Conservation (phyloP, 164 flowering plant genomes). For the Berberis thunbergii region DNA sequence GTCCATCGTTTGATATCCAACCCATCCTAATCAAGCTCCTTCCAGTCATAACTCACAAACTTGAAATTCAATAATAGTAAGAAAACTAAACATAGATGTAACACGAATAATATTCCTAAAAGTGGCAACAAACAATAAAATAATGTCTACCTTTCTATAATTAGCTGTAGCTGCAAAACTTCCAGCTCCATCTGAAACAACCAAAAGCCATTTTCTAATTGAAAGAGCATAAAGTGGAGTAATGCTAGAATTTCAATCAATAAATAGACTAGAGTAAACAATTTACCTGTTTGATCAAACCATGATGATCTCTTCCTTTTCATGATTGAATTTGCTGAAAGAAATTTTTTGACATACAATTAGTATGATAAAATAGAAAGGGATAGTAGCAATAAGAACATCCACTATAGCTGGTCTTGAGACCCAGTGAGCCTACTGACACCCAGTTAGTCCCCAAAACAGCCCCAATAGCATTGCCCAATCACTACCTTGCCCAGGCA, state of each 20-base stretch:
- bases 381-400: too few relatives aligned
- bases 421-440: too few relatives aligned
- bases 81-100: not conserved
- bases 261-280: not conserved
- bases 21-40: too few relatives aligned
- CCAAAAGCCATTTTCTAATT: constrained; percentile 8
- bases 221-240: not conserved
- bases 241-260: not conserved
- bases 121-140: too few relatives aligned
- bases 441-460: too few relatives aligned
- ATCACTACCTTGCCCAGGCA: too few relatives aligned
- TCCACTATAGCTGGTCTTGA: too few relatives aligned
- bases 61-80: too few relatives aligned
- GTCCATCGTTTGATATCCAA: too few relatives aligned
- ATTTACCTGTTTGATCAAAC: not conserved
- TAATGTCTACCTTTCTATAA: constrained; percentile 31
- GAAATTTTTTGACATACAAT: not conserved
- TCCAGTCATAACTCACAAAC: too few relatives aligned
- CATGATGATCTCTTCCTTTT: constrained; percentile 16
- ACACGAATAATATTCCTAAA: not conserved
- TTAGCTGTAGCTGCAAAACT: constrained; percentile 25
- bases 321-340: constrained; percentile 25
- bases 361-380: not conserved
- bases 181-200: constrained; percentile 33
- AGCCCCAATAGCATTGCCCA: too few relatives aligned